Percentiles rank a stretch among this genome's conserved stretches.
Evolutionary conservation across 148 eudicot genomes (phyloP).

Genomic region (Arctostaphylos glauca): DNA sequence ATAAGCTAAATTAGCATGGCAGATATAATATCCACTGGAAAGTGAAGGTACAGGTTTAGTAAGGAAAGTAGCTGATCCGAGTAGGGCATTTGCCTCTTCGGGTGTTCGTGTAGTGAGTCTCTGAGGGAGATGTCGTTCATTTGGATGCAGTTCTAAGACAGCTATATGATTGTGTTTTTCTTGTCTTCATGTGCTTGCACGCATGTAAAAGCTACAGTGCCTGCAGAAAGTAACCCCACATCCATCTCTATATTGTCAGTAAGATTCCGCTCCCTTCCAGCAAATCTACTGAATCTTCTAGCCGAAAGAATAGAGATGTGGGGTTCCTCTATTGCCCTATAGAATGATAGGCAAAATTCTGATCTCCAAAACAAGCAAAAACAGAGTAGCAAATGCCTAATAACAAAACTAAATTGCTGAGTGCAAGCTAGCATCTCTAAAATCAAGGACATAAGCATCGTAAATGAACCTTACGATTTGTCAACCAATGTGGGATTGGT

Average conservation of each 20-base stretch:
- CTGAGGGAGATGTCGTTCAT: neutral
- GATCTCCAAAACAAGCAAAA: neutral
- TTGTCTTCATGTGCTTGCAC: neutral
- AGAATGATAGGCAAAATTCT: neutral
- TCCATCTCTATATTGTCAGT: too few species aligned
- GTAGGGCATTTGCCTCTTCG: neutral
- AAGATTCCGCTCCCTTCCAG: too few species aligned
- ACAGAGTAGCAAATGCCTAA: neutral
- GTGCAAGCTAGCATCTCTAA: too few species aligned
- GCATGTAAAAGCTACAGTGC: neutral
- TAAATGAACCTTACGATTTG: neutral
- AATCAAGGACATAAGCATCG: too few species aligned
- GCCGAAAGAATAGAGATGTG: neutral
- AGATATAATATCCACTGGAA: too few species aligned
- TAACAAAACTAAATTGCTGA: too few species aligned
- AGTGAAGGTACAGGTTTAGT: too few species aligned
- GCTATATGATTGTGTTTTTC: neutral
- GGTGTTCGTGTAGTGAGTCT: neutral
- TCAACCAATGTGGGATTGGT: neutral
- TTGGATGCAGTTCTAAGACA: neutral
- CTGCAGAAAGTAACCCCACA: too few species aligned
- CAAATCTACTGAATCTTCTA: too few species aligned
- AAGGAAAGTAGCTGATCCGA: neutral
- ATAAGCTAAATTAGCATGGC: slow-evolving; percentile 34
- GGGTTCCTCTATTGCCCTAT: neutral